Percentiles rank a stretch among this genome's conserved stretches.
Evolutionary conservation across 371 early-diverging fungal genomes (phyloP).

Genomic region (Dentiscutata heterogama): DNA sequence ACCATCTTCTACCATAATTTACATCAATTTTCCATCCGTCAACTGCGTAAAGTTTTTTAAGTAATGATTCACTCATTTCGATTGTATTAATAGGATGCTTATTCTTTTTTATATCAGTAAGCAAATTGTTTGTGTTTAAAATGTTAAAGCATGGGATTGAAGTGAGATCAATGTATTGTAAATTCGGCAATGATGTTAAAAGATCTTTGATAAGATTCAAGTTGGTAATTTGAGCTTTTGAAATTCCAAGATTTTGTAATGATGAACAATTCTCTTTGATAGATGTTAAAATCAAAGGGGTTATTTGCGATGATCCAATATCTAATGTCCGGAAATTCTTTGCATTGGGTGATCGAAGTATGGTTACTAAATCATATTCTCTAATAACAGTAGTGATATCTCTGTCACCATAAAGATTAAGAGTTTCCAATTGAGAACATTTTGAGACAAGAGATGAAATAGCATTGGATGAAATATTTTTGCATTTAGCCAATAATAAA

Average conservation of each 20-base stretch:
- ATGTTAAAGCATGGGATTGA: background rate
- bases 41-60: no score
- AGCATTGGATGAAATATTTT: slow-evolving; percentile 10
- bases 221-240: background rate
- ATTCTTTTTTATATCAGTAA: no score
- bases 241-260: no score
- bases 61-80: no score
- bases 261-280: slow-evolving; percentile 29
- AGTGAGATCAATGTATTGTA: slow-evolving; percentile 30
- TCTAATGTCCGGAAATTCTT: slow-evolving; percentile 1
- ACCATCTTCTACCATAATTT: no score
- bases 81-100: no score
- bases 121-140: background rate
- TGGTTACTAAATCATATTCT: slow-evolving; percentile 25
- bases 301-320: slow-evolving; percentile 23
- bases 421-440: no score
- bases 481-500: slow-evolving; percentile 7
- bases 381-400: background rate
- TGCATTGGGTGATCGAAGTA: background rate
- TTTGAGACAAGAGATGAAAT: background rate
- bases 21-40: no score
- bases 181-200: slow-evolving; percentile 5
- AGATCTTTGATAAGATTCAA: background rate
- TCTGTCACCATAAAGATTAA: slow-evolving; percentile 30
- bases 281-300: background rate